Conservation (phyloP, 2,329 filamentous ascomycete genomes). For the Metarhizium guizhouense region DNA sequence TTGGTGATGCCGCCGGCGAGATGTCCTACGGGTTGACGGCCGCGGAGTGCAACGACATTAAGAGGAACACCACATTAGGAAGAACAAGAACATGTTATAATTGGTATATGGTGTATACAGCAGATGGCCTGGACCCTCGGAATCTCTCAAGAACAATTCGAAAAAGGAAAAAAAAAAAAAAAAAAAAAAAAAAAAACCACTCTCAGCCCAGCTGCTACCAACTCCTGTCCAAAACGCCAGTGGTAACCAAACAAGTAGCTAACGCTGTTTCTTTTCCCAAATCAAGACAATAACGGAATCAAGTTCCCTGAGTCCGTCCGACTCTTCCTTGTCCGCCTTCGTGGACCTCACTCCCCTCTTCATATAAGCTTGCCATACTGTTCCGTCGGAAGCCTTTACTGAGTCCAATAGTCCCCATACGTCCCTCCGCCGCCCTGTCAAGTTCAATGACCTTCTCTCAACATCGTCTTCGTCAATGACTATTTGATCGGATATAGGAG, state of each 20-base stretch:
- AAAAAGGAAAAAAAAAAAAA: not conserved
- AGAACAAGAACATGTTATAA: not conserved
- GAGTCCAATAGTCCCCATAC: constrained; percentile 35
- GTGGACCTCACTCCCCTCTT: constrained; percentile 17
- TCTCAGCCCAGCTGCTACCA: not conserved
- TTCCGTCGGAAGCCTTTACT: constrained; percentile 22
- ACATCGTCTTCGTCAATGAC: constrained; percentile 20
- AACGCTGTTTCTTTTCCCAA: constrained; percentile 21
- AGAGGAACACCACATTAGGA: not conserved
- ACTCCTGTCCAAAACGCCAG: not conserved
- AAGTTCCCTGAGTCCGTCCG: constrained; percentile 7
- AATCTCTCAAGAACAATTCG: not conserved
- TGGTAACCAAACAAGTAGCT: not conserved
- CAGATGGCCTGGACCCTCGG: not conserved
- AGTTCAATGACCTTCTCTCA: constrained; percentile 23
- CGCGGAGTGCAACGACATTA: constrained; percentile 8
- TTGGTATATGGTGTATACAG: not conserved
- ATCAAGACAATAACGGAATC: constrained; percentile 33
- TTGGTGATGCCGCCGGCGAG: constrained; percentile 11
- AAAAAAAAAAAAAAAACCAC: not conserved
- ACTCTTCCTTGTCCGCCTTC: constrained; percentile 13
- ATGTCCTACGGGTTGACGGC: constrained; percentile 16
- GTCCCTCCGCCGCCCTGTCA: constrained; percentile 24
- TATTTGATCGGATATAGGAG: constrained; percentile 18
- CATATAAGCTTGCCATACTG: constrained; percentile 39